A percentile compares a stretch with the other conserved stretches of the same genome.
These are phyloP conservation scores for Tetracladium setigerum DNA, from an alignment of 495 filamentous ascomycete species.

Conservation along the genomic window DNA sequence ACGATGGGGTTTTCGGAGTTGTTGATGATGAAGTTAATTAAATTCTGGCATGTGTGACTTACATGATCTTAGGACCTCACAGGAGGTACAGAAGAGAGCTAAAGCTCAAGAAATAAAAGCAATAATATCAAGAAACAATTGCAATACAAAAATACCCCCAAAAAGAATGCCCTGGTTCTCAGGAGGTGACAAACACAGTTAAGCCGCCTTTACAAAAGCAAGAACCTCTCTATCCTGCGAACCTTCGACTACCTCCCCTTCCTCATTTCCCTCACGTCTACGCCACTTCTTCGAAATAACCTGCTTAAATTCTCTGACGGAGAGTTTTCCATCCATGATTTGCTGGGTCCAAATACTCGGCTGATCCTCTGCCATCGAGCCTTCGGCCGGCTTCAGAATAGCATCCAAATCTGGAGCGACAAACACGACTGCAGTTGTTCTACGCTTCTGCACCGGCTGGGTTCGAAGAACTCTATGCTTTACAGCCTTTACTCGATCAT, in stretches of 20 bases:
- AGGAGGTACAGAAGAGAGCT: too few species aligned
- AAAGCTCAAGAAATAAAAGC: too few species aligned
- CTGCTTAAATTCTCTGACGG: slow-evolving; percentile 20
- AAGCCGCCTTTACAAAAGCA: slow-evolving; percentile 1
- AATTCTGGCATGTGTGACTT: too few species aligned
- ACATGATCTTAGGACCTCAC: too few species aligned
- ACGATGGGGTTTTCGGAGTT: too few species aligned
- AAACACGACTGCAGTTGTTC: slow-evolving; percentile 16
- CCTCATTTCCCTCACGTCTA: slow-evolving; percentile 21
- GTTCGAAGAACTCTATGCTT: slow-evolving; percentile 14
- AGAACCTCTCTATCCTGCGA: slow-evolving; percentile 1
- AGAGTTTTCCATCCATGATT: slow-evolving; percentile 10
- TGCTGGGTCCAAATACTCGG: slow-evolving; percentile 1
- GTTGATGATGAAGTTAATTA: too few species aligned
- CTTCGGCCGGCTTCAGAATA: slow-evolving; percentile 5
- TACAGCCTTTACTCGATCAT: slow-evolving; percentile 15
- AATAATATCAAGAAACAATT: too few species aligned
- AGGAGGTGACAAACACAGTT: too few species aligned
- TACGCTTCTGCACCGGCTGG: slow-evolving; percentile 8
- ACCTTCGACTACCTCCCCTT: slow-evolving; percentile 5
- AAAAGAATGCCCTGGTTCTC: too few species aligned
- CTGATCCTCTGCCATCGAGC: not conserved
- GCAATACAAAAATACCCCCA: too few species aligned
- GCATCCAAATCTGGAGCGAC: slow-evolving; percentile 14
- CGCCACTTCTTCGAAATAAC: slow-evolving; percentile 23